phyloP scores from a whole-genome alignment of 169 alveolate species.

The Amoebophrya sp. region DNA sequence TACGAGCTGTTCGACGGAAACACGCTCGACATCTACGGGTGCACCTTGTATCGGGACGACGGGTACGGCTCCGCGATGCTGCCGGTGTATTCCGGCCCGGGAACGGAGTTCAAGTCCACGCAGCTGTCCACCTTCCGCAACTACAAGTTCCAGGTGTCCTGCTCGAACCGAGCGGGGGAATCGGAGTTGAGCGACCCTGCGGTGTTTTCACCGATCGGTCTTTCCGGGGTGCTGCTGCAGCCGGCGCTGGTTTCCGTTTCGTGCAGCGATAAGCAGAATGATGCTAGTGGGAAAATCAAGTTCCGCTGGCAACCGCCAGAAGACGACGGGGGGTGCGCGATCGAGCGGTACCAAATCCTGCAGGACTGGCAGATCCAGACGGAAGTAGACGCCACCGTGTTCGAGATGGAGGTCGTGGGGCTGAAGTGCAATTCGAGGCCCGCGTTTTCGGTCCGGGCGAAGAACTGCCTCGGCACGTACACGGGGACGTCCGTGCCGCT shows the following conservation, averaged over 20 bases:
- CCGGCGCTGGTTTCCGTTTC: background rate
- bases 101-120: background rate
- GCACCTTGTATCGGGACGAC: conserved; percentile 9
- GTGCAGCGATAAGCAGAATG: background rate
- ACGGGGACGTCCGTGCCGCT: background rate
- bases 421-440: background rate
- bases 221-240: background rate
- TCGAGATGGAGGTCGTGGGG: background rate
- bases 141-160: conserved; percentile 8
- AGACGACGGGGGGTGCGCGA: conserved; percentile 15
- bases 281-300: background rate
- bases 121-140: background rate
- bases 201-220: background rate
- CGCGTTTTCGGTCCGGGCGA: conserved; percentile 7
- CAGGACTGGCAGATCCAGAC: background rate
- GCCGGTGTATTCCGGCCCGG: conserved; percentile 10
- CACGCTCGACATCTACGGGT: background rate
- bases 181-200: conserved; percentile 2
- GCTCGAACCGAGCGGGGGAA: conserved; percentile 5
- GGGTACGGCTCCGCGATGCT: background rate
- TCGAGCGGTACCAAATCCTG: background rate
- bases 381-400: background rate
- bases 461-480: background rate
- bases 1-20: background rate
- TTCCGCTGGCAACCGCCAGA: conserved; percentile 8